Percentiles rank a stretch among this genome's conserved stretches.
Conservation (phyloP, 108 stramenopile genomes). For the Fragilariopsis cylindrus region DNA sequence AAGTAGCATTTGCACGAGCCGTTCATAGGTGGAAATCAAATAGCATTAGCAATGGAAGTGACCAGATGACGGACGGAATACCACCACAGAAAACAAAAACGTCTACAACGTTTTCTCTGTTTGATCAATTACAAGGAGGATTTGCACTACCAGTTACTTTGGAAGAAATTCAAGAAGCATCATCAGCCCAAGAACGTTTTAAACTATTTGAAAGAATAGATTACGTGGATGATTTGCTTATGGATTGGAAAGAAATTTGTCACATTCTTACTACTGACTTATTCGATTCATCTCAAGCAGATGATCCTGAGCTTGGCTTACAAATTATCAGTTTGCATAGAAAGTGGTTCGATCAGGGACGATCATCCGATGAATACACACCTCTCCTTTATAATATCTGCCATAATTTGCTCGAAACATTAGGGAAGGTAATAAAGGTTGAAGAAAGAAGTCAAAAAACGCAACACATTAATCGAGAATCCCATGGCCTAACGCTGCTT, state of each 20-base stretch:
- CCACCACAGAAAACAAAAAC: neutral
- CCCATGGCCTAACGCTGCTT: too few relatives aligned
- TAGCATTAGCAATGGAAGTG: neutral
- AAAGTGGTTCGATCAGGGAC: conserved; percentile 31
- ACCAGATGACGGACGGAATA: neutral
- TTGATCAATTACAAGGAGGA: conserved; percentile 27
- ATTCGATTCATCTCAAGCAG: neutral
- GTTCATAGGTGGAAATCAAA: conserved; percentile 1
- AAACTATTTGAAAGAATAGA: conserved; percentile 12
- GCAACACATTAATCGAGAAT: neutral
- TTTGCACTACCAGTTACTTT: conserved; percentile 9
- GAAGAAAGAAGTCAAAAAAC: neutral
- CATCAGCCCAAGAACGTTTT: conserved; percentile 10
- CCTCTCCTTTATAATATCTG: conserved; percentile 24
- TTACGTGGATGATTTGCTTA: conserved; percentile 30
- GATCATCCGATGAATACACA: conserved; percentile 20
- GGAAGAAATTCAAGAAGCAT: conserved; percentile 24
- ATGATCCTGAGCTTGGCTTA: neutral
- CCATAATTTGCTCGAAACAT: conserved; percentile 12
- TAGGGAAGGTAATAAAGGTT: neutral
- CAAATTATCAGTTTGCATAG: conserved; percentile 14
- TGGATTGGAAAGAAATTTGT: conserved; percentile 25
- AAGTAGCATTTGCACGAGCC: neutral
- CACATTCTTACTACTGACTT: conserved; percentile 4
- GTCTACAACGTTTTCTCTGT: conserved; percentile 21